Evolutionary conservation across 2,329 filamentous ascomycete species (phyloP).

Genomic region (Fusarium staphyleae): DNA sequence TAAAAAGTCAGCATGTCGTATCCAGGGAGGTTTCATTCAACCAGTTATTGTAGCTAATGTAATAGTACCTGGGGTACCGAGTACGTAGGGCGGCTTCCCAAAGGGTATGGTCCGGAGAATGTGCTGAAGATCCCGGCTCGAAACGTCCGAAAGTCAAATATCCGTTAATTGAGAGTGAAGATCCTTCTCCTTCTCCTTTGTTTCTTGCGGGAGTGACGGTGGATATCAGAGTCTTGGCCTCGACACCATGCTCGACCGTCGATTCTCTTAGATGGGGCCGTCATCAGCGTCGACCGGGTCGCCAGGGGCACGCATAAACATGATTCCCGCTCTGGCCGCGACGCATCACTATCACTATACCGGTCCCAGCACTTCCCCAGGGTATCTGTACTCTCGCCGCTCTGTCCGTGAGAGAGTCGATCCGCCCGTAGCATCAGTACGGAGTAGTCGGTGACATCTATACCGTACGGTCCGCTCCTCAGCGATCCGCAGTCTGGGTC

Average conservation of each 20-base stretch:
- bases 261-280: not conserved
- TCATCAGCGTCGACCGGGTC: slow-evolving; percentile 1
- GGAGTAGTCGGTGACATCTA: slow-evolving; percentile 16
- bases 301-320: slow-evolving; percentile 19
- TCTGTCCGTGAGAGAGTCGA: slow-evolving; percentile 5
- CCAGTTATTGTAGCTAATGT: too few species aligned
- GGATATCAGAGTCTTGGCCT: not conserved
- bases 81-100: not conserved
- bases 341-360: slow-evolving; percentile 13
- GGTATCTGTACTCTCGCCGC: not conserved
- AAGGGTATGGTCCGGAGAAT: slow-evolving; percentile 1
- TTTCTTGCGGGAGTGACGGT: not conserved
- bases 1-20: slow-evolving; percentile 12
- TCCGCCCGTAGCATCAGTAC: not conserved
- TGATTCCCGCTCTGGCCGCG: slow-evolving; percentile 29
- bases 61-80: too few species aligned
- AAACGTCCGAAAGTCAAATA: not conserved
- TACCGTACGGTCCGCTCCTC: slow-evolving; percentile 4
- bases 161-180: not conserved
- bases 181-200: not conserved
- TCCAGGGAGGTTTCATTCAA: not conserved
- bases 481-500: slow-evolving; percentile 2
- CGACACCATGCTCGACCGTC: not conserved
- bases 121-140: not conserved
- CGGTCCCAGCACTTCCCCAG: slow-evolving; percentile 1